Base-by-base conservation (phyloP, 2,329 filamentous ascomycete species). In the Pyrenochaeta sp. region DNA sequence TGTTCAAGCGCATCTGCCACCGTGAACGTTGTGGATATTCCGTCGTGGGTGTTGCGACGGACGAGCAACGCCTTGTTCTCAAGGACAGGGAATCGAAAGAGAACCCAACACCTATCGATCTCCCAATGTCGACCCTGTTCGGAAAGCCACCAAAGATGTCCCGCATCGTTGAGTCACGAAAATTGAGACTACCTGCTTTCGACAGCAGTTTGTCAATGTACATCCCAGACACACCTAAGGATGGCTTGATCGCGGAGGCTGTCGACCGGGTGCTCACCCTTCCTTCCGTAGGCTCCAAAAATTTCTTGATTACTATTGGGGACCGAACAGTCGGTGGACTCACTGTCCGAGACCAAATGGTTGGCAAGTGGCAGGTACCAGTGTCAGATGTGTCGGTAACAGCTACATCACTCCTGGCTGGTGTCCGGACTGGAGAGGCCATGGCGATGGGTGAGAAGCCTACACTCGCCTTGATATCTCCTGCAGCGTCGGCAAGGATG, bases 391-490 rank as follows among this genome's bases (percentile, higher is more conserved):
- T 96, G 47, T 94, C 93, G 2, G 94, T 98, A 25, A 98, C 94
- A 24, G 88, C 91, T 0, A 94, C 92, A 0, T 90, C 92, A 2
- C 88, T 97, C 67, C 86, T 88, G 46, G 81, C 84, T 15, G 91
- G 90, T 58, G 85, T 90, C 47, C 89, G 85, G 71, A 91, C 89
- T 28, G 95, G 95, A 66, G 95, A 98, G 78, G 93, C 93, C n/a
- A 97, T 98, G 92, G 90, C 93, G 1, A 96, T 97, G 90, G 95
- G 95, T 34, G 94, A 97, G 79, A 95, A 91, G 79, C 92, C 93
- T 42, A 90, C 89, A 0, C 81, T 99, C 53, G 95, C 95, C 5
- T 84, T 99, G 24, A 96, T 99, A 58, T 94, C 91, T 4, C 87
- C 94, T 2, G 91, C 89, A 43, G 92, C 95, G 24, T 98, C 95